Percentiles rank a stretch among this genome's conserved stretches.
These are phyloP conservation scores for Diplogelasinospora grovesii DNA, from an alignment of 495 filamentous ascomycete genomes.

Conservation along the genomic window DNA sequence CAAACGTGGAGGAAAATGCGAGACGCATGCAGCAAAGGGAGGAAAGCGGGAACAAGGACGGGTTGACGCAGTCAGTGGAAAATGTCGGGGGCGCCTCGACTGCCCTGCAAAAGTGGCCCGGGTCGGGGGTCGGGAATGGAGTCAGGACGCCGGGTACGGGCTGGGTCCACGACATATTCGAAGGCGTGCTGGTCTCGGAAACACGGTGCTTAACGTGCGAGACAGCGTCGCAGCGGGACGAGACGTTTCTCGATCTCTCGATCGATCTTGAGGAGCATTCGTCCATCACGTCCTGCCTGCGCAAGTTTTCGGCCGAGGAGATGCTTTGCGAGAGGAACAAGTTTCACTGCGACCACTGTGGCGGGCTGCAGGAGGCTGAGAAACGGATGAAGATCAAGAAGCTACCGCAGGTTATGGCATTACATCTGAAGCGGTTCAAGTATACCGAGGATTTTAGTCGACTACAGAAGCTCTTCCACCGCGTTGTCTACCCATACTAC, in stretches of 20 bases:
- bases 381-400: conserved; percentile 99
- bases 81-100: conserved; percentile 38
- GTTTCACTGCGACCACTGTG: conserved; percentile 96
- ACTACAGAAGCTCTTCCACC: conserved; percentile 92
- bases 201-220: conserved; percentile 96
- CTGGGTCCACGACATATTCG: conserved; percentile 97
- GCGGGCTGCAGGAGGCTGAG: conserved; percentile 93
- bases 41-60: conserved; percentile 28
- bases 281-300: conserved; percentile 89
- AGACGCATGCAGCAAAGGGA: conserved; percentile 48
- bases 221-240: conserved; percentile 88
- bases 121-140: conserved; percentile 22
- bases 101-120: conserved; percentile 32
- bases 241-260: conserved; percentile 90
- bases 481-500: conserved; percentile 94
- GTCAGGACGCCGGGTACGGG: conserved; percentile 50
- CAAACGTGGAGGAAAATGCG: conserved; percentile 81
- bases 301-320: conserved; percentile 95
- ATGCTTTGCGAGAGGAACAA: conserved; percentile 99
- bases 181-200: conserved; percentile 90
- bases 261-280: conserved; percentile 95
- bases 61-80: conserved; percentile 32
- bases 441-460: conserved; percentile 92
- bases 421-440: conserved; percentile 96
- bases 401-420: conserved; percentile 79